Percentiles rank a stretch among this genome's conserved stretches.
Conservation (phyloP, 768 basidiomycete genomes). For the Mycena amicta region DNA sequence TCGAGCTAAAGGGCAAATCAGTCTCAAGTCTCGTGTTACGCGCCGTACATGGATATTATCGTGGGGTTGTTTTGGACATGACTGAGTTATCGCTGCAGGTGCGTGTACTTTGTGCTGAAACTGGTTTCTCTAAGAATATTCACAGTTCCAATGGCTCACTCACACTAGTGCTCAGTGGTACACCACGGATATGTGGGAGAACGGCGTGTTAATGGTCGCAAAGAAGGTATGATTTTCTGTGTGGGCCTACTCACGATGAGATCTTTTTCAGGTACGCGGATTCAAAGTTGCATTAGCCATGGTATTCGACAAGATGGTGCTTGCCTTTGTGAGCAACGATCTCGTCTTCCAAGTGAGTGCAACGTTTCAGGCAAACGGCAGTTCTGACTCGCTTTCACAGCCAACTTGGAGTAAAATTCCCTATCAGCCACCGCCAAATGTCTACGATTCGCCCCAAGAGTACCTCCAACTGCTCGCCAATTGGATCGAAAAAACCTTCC, state of each 20-base stretch:
- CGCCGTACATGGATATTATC: not conserved
- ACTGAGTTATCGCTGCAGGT: not conserved
- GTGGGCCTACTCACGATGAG: not conserved
- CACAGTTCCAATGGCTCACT: not conserved
- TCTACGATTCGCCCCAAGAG: not conserved
- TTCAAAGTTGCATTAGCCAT: not conserved
- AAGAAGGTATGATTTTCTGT: not conserved
- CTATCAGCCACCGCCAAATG: not conserved
- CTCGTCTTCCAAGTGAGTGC: not conserved
- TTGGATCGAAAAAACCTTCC: not conserved
- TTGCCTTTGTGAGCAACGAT: not conserved
- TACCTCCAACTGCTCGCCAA: not conserved
- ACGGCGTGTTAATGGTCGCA: not conserved
- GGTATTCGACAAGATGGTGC: not conserved
- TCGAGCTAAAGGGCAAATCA: not conserved
- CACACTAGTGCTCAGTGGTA: not conserved
- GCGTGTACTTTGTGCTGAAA: not conserved
- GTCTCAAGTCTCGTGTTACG: not conserved
- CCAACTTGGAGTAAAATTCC: not conserved
- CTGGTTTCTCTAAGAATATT: not conserved
- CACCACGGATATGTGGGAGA: not conserved
- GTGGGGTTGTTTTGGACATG: not conserved
- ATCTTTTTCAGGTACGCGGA: not conserved
- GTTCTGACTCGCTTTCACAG: not conserved
- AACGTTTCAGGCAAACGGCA: not conserved